These are phyloP conservation scores for Silybum marianum DNA, from an alignment of 129 eudicot species.

Conservation along the genomic window DNA sequence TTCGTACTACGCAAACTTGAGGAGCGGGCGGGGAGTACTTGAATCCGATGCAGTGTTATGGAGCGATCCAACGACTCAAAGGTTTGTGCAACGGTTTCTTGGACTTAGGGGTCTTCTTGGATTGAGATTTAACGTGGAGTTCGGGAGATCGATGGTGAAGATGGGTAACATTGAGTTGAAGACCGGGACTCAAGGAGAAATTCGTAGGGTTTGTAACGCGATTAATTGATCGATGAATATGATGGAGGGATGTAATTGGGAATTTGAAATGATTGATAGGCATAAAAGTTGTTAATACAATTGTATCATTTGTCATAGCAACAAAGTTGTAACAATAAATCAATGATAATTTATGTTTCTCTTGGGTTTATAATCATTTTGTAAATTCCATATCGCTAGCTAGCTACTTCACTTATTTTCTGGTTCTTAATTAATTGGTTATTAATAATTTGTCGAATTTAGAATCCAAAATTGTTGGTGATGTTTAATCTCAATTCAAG, in stretches of 20 bases:
- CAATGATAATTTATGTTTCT: not conserved
- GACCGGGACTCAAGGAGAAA: constrained; percentile 65
- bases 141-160: constrained; percentile 71
- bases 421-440: not conserved
- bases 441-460: too few species aligned
- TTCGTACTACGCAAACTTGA: constrained; percentile 52
- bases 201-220: constrained; percentile 61
- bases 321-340: not conserved
- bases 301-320: not conserved
- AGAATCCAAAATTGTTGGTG: too few species aligned
- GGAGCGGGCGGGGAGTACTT: constrained; percentile 59
- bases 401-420: not conserved
- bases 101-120: constrained; percentile 63
- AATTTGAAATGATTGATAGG: not conserved
- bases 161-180: constrained; percentile 65
- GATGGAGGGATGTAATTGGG: not conserved
- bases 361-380: not conserved
- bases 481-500: too few species aligned
- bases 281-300: constrained; percentile 12
- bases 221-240: constrained; percentile 40
- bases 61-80: constrained; percentile 47
- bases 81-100: constrained; percentile 48
- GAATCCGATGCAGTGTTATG: constrained; percentile 68
- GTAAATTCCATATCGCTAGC: not conserved
- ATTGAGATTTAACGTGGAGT: constrained; percentile 54